Percentiles rank a stretch among this genome's conserved stretches.
Conservation (phyloP, 192 early-diverging fungal genomes). For the Coemansia sp. region DNA sequence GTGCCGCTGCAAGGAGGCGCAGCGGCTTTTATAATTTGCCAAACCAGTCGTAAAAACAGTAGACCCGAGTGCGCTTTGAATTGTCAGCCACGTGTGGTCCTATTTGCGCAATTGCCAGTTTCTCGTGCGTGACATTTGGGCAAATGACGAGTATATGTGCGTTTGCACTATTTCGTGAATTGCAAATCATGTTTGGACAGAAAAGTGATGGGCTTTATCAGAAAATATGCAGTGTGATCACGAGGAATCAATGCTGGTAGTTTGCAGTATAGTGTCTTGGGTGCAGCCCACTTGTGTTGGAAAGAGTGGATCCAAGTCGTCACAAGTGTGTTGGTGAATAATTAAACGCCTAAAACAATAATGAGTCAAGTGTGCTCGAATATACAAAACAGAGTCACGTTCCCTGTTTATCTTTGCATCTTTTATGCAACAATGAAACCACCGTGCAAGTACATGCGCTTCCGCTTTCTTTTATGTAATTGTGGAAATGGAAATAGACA, state of each 20-base stretch:
- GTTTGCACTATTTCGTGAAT: conserved; percentile 1
- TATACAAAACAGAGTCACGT: not conserved
- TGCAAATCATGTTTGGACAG: not conserved
- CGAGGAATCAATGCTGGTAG: not conserved
- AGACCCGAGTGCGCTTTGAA: not conserved
- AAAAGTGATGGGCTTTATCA: not conserved
- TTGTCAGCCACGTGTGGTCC: not conserved
- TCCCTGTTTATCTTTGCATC: not conserved
- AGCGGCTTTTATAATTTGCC: conserved; percentile 7
- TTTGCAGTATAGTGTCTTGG: not conserved
- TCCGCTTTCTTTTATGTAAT: not conserved
- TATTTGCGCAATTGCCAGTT: not conserved
- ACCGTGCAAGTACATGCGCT: not conserved
- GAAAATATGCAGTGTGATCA: not conserved
- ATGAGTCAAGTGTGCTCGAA: not conserved
- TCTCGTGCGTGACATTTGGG: not conserved
- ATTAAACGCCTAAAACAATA: not conserved
- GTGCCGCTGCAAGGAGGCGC: not conserved
- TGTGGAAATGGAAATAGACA: not conserved
- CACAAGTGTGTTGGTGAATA: not conserved
- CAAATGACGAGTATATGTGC: not conserved
- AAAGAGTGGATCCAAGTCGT: not conserved
- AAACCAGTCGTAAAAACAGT: not conserved
- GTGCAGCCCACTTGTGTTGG: not conserved
- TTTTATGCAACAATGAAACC: conserved; percentile 1